Evolutionary conservation across 352 stramenopile genomes (phyloP).

Genomic region (Phytophthora capsici): DNA sequence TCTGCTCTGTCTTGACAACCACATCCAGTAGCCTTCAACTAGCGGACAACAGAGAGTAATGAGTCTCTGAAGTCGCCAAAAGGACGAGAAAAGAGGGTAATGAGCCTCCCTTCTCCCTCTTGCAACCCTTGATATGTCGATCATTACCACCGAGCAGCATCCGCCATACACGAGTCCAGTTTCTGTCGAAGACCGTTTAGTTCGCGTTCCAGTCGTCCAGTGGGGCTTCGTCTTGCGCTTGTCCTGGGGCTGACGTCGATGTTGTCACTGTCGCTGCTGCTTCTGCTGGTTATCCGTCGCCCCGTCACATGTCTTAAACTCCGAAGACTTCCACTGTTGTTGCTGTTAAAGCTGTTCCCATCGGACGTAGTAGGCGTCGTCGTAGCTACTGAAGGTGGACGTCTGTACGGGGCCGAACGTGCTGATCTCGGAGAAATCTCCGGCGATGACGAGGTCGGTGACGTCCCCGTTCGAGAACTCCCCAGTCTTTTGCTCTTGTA

Average conservation of each 20-base stretch:
- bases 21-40: conserved; percentile 12
- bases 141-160: conserved; percentile 33
- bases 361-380: conserved; percentile 29
- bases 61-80: conserved; percentile 24
- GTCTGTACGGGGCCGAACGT: conserved; percentile 37
- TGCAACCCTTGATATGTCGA: not conserved
- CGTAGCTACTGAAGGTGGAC: conserved; percentile 34
- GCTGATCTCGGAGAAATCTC: conserved; percentile 52
- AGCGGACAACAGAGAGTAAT: conserved; percentile 32
- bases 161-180: conserved; percentile 62
- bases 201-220: conserved; percentile 61
- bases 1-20: conserved; percentile 15
- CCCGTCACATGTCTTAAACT: conserved; percentile 37
- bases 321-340: conserved; percentile 36
- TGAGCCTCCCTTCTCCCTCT: conserved; percentile 23
- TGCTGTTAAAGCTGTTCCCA: conserved; percentile 37
- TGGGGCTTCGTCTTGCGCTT: conserved; percentile 15
- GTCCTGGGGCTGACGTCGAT: conserved; percentile 26
- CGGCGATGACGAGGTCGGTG: conserved; percentile 61
- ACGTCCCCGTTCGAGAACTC: conserved; percentile 46
- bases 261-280: conserved; percentile 37
- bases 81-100: conserved; percentile 19
- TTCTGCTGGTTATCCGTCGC: conserved; percentile 32
- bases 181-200: conserved; percentile 60
- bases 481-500: conserved; percentile 42